Conservation (phyloP, 164 flowering plant genomes). For the Tetrastigma voinierianum region DNA sequence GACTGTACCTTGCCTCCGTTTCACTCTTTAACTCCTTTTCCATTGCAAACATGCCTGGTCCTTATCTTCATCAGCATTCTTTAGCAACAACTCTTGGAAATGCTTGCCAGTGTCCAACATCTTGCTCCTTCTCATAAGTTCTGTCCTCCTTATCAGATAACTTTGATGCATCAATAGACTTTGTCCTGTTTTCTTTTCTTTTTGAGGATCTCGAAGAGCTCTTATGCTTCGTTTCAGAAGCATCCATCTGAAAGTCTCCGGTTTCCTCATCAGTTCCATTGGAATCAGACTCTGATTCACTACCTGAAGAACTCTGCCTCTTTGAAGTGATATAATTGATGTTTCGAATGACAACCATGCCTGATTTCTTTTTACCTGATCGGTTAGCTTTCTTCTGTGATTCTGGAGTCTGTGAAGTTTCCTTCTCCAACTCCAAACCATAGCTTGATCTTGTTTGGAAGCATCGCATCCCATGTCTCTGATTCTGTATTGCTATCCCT, state of each 20-base stretch:
- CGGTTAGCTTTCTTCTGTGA: constrained; percentile 43
- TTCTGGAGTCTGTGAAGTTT: constrained; percentile 31
- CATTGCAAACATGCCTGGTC: constrained; percentile 49
- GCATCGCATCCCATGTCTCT: constrained; percentile 43
- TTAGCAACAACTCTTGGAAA: constrained; percentile 78
- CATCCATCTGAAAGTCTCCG: constrained; percentile 19
- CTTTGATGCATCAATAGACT: constrained; percentile 24
- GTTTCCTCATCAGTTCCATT: constrained; percentile 49
- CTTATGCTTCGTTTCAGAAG: constrained; percentile 29
- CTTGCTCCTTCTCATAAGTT: constrained; percentile 32
- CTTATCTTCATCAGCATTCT: constrained; percentile 53
- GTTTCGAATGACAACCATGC: constrained; percentile 81
- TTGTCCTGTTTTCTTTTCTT: constrained; percentile 26
- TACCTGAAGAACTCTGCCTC: constrained; percentile 38
- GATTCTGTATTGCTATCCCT: constrained; percentile 44
- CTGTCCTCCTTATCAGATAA: constrained; percentile 30
- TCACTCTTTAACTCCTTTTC: constrained; percentile 49
- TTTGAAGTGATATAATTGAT: constrained; percentile 82
- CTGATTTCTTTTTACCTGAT: constrained; percentile 57
- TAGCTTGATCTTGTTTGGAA: constrained; percentile 41
- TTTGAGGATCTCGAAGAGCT: constrained; percentile 35
- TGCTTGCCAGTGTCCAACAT: constrained; percentile 84
- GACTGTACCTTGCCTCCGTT: constrained; percentile 32
- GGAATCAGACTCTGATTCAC: constrained; percentile 53
- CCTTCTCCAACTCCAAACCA: constrained; percentile 47